Evolutionary conservation across 2,329 filamentous ascomycete genomes (phyloP).

Genomic region (Cercospora beticola): DNA sequence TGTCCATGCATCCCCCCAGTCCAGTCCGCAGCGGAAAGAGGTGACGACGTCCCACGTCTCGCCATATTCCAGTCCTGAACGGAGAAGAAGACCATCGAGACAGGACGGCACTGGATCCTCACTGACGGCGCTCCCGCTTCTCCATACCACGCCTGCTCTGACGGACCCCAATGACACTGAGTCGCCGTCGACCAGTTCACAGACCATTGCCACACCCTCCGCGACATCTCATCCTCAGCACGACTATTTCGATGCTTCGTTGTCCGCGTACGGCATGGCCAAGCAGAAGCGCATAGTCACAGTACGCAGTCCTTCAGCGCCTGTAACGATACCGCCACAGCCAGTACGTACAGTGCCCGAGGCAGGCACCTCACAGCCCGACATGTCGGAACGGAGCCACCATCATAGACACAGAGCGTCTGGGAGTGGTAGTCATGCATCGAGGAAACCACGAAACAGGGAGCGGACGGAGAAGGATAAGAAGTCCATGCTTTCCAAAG

Average conservation of each 20-base stretch:
- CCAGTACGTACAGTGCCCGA: slow-evolving; percentile 13
- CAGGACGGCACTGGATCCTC: slow-evolving; percentile 23
- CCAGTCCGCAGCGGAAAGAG: slow-evolving; percentile 40
- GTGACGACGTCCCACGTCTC: slow-evolving; percentile 17
- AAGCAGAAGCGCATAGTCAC: slow-evolving; percentile 30
- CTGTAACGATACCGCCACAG: slow-evolving; percentile 21
- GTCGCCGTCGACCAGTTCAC: slow-evolving; percentile 34
- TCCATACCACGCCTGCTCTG: slow-evolving; percentile 34
- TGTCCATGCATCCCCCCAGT: slow-evolving; percentile 39
- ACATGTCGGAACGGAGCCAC: slow-evolving; percentile 15
- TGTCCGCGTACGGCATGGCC: slow-evolving; percentile 28
- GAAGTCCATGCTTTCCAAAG: slow-evolving; percentile 95
- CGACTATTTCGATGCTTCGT: slow-evolving; percentile 36
- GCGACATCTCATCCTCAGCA: slow-evolving; percentile 30
- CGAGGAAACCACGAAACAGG: slow-evolving; percentile 34
- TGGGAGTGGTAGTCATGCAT: slow-evolving; percentile 16
- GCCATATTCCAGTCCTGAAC: slow-evolving; percentile 28
- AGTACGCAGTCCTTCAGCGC: slow-evolving; percentile 29
- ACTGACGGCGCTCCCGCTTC: slow-evolving; percentile 37
- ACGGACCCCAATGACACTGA: slow-evolving; percentile 34
- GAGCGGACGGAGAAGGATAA: slow-evolving; percentile 56
- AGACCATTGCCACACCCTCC: slow-evolving; percentile 35
- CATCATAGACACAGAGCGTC: slow-evolving; percentile 7
- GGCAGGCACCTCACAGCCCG: slow-evolving; percentile 16
- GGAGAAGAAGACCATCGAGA: slow-evolving; percentile 27